Evolutionary conservation across 768 basidiomycete species (phyloP), one percentile per base, ranked within the genome.

Genomic region (Ephemerocybe angulata): DNA sequence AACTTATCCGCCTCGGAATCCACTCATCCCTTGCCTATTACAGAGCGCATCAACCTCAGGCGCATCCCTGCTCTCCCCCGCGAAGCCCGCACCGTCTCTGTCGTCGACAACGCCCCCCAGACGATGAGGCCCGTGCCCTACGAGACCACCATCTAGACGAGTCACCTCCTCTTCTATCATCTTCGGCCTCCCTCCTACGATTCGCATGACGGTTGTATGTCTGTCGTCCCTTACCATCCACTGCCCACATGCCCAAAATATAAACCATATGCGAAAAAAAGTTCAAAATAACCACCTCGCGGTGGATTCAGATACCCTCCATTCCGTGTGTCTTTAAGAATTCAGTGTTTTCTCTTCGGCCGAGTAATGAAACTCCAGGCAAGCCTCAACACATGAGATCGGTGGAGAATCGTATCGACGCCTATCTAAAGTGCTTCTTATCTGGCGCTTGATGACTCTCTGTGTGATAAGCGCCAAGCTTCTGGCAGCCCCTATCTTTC

Each of bases 111-210:
- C 75, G 76, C 81, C 44, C 92, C 97, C 50, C 88, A 96, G 77
- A 98, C 97, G 56, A 92, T 99, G 73, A 83, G 81, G 61, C 93
- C 95, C 62, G 80, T 94, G 64, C 85, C 83, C 62, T 98, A 98
- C 83, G 96, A 96, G 86, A 97, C 93, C 62, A 93, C 87, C 64
- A 96, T 97, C 75, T 97, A 85, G 86, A 72, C 66, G 61, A 70
- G 22, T 60, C 60, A 33, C 41, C 57, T 51, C n/a, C 44, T 44
- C 58, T 53, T 50, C 52, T 54, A 52, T 61, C 60, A 53, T 61
- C 59, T 57, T 58, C 33, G 10, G 15, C n/a, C 5, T 41, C 15
- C 38, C 38, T 41, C 15, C 38, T 13, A 13, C 38, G 38, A 46
- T 52, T 60, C 60, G 58, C 58, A 46, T 60, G 44, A 43, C 54